Percentiles rank a stretch among this genome's conserved stretches.
phyloP scores from a whole-genome alignment of 2,329 filamentous ascomycete genomes.

The Chaetomium globosum region DNA sequence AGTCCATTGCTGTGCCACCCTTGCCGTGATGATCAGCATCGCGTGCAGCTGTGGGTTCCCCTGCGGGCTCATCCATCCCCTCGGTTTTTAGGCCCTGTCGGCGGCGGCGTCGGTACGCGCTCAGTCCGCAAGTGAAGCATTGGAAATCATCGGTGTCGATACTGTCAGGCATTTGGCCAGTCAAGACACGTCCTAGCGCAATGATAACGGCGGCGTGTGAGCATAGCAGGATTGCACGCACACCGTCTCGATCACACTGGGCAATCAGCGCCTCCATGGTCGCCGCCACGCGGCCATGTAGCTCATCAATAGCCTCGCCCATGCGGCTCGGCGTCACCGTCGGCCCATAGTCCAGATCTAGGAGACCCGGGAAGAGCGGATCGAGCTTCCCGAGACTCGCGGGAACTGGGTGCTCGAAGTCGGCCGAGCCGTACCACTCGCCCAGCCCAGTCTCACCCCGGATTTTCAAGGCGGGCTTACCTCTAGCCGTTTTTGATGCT shows the following conservation, averaged over 20 bases:
- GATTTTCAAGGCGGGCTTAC: conserved; percentile 43
- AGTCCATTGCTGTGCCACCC: conserved; percentile 45
- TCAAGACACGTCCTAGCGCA: conserved; percentile 78
- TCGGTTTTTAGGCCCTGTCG: neutral
- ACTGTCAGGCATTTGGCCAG: conserved; percentile 73
- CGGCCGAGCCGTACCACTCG: conserved; percentile 89
- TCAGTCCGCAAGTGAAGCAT: conserved; percentile 81
- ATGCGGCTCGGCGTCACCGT: conserved; percentile 68
- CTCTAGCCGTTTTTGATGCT: conserved; percentile 2
- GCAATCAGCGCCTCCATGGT: conserved; percentile 71
- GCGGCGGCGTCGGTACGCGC: conserved; percentile 56
- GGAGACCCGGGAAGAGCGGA: conserved; percentile 65
- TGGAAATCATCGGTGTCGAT: conserved; percentile 76
- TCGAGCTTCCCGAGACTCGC: conserved; percentile 65
- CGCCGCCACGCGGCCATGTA: conserved; percentile 78
- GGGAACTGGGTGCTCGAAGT: conserved; percentile 82
- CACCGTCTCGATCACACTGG: conserved; percentile 70
- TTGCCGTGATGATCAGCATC: conserved; percentile 39
- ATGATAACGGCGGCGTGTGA: conserved; percentile 91
- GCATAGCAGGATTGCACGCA: conserved; percentile 74
- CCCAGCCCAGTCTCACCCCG: conserved; percentile 63
- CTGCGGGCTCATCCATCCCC: conserved; percentile 7
- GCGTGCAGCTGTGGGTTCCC: conserved; percentile 26
- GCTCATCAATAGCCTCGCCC: conserved; percentile 76
- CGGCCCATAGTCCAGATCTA: conserved; percentile 61